These are phyloP conservation scores for Neovahlkampfia damariscottae DNA, from an alignment of 78 protist species.

Conservation along the genomic window DNA sequence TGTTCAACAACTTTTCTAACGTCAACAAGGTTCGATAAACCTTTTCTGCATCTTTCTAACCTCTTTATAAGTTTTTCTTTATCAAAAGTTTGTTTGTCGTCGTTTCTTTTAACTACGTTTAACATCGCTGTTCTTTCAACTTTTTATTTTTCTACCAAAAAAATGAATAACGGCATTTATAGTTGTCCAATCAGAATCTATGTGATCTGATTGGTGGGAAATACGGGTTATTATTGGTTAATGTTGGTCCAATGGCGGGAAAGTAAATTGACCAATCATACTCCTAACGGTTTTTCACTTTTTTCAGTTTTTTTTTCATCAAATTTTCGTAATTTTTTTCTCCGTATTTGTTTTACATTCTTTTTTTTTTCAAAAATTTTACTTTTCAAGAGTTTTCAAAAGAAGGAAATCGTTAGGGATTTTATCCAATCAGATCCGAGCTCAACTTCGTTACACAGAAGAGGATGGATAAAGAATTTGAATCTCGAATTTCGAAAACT, in stretches of 20 bases:
- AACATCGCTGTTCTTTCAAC: slow-evolving; percentile 2
- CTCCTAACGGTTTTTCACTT: not conserved
- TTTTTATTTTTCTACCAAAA: not conserved
- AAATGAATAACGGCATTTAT: not conserved
- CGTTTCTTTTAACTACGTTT: slow-evolving; percentile 68
- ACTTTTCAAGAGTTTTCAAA: too few species aligned
- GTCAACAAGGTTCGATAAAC: slow-evolving; percentile 58
- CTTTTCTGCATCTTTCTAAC: slow-evolving; percentile 41
- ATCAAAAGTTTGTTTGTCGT: slow-evolving; percentile 42
- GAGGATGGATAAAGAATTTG: too few species aligned
- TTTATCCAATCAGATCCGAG: too few species aligned
- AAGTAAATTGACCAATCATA: not conserved
- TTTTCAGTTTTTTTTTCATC: not conserved
- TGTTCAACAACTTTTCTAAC: slow-evolving; percentile 61
- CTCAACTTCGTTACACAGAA: too few species aligned
- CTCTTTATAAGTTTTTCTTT: slow-evolving; percentile 66
- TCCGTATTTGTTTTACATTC: too few species aligned
- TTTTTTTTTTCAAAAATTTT: too few species aligned
- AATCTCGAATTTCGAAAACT: too few species aligned
- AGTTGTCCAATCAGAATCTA: not conserved
- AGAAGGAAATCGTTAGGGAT: too few species aligned
- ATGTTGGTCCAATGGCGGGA: not conserved
- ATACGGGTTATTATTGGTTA: not conserved
- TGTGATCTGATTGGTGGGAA: not conserved
- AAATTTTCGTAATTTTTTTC: too few species aligned